Percentiles rank a stretch among this genome's conserved stretches.
Conservation (phyloP, 2,329 filamentous ascomycete genomes). For the Sphaerulina populicola region DNA sequence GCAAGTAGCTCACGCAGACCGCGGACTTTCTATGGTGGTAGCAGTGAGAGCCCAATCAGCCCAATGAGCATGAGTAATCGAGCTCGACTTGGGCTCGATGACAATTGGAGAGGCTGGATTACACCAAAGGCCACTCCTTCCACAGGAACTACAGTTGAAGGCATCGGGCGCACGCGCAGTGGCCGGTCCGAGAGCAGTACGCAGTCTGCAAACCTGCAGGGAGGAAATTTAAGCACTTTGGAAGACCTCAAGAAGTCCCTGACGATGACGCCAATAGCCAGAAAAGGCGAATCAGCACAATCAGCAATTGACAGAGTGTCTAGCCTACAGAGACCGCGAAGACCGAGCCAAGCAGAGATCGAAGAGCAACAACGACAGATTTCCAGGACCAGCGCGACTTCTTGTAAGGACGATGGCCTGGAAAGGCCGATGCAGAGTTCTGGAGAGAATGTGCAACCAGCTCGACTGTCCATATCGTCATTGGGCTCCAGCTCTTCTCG, state of each 20-base stretch:
- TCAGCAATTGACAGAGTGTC: constrained; percentile 17
- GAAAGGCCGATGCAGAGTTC: neutral
- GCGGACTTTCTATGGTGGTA: neutral
- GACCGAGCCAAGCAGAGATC: constrained; percentile 4
- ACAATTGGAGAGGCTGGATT: constrained; percentile 12
- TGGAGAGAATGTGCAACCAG: neutral
- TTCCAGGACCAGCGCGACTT: too few relatives aligned
- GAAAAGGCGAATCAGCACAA: constrained; percentile 13
- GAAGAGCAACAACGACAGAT: neutral
- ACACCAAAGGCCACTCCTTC: constrained; percentile 15
- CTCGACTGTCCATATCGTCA: constrained; percentile 2
- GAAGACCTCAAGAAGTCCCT: constrained; percentile 14
- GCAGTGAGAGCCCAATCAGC: neutral
- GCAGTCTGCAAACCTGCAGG: neutral
- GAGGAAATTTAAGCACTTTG: neutral
- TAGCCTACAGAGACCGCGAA: constrained; percentile 9
- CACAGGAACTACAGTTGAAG: neutral
- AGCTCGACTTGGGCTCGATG: constrained; percentile 14
- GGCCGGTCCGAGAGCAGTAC: constrained; percentile 1
- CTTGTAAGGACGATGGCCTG: neutral
- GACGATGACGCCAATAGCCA: constrained; percentile 19
- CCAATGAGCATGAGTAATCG: neutral
- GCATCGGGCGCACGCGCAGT: constrained; percentile 6
- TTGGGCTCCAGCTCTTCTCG: neutral
- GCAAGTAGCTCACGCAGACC: neutral